Percentiles rank a stretch among this genome's conserved stretches.
Evolutionary conservation across 495 filamentous ascomycete species (phyloP).

Genomic region (Xylaria grammica): DNA sequence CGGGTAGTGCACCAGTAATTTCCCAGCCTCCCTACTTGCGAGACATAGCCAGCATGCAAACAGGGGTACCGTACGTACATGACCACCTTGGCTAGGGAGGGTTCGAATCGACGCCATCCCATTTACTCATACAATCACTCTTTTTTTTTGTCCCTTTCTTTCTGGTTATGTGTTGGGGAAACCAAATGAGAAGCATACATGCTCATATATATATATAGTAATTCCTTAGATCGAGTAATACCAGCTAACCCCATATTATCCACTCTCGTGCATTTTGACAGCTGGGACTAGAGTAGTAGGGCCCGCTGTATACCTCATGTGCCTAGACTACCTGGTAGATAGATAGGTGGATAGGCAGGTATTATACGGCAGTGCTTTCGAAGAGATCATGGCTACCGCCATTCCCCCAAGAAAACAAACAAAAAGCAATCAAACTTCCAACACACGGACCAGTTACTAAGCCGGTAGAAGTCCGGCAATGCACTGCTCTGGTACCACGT

Average conservation of each 20-base stretch:
- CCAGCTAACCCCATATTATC: slow-evolving; percentile 1
- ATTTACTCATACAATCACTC: not conserved
- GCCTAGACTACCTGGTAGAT: too few species aligned
- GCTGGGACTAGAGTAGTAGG: not conserved
- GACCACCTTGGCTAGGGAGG: not conserved
- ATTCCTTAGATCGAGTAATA: too few species aligned
- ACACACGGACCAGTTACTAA: not conserved
- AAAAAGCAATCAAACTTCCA: not conserved
- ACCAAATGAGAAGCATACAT: too few species aligned
- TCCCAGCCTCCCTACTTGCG: not conserved
- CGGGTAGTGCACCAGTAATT: too few species aligned
- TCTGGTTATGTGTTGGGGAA: not conserved
- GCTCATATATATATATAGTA: not conserved
- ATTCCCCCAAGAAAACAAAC: not conserved
- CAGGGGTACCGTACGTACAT: too few species aligned
- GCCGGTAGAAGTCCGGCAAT: not conserved
- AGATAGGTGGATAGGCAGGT: too few species aligned
- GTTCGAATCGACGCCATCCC: not conserved
- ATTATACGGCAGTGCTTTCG: not conserved
- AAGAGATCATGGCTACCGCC: not conserved
- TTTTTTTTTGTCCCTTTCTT: not conserved
- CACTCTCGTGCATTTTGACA: not conserved
- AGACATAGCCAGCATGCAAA: too few species aligned
- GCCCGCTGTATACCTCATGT: not conserved
- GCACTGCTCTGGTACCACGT: not conserved